Percentiles rank a stretch among this genome's conserved stretches.
Conservation (phyloP, 1,284 basidiomycete species). For the Cryptococcus hybrid region DNA sequence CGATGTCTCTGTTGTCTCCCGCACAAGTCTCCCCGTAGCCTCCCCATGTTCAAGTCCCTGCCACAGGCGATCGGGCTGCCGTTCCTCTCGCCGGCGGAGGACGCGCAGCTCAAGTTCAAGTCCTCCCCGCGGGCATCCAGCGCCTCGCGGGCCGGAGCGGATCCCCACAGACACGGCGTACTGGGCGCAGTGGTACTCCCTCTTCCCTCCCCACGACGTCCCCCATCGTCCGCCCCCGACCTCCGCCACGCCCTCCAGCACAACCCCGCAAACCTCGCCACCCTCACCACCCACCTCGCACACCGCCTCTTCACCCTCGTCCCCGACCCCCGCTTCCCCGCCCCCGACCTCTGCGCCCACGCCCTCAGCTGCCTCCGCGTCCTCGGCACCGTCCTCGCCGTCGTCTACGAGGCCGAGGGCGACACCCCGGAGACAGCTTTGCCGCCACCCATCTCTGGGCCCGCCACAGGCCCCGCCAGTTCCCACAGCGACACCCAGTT, state of each 20-base stretch:
- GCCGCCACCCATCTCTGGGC: constrained; percentile 24
- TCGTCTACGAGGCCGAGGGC: constrained; percentile 77
- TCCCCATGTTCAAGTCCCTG: constrained; percentile 43
- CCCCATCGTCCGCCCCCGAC: constrained; percentile 82
- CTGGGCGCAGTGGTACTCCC: constrained; percentile 79
- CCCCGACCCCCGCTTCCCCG: constrained; percentile 74
- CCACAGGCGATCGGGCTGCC: constrained; percentile 50
- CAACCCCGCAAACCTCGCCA: constrained; percentile 79
- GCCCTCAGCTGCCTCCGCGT: constrained; percentile 84
- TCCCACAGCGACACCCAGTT: constrained; percentile 56
- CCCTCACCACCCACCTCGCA: constrained; percentile 71
- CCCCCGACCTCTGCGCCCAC: constrained; percentile 67
- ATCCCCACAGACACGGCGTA: constrained; percentile 69
- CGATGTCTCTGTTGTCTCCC: too few species aligned
- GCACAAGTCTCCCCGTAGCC: too few species aligned
- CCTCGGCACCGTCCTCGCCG: constrained; percentile 79
- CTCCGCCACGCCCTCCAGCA: constrained; percentile 74
- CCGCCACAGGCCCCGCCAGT: constrained; percentile 53
- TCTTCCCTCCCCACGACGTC: constrained; percentile 85
- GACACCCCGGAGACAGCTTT: constrained; percentile 55
- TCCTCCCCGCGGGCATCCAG: constrained; percentile 72
- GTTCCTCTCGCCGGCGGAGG: constrained; percentile 60
- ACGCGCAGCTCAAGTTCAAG: constrained; percentile 82
- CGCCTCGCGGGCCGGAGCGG: constrained; percentile 69
- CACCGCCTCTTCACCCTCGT: constrained; percentile 75